Evolutionary conservation across 106 monocot genomes (phyloP).

Genomic region (Dendrobium catenatum): DNA sequence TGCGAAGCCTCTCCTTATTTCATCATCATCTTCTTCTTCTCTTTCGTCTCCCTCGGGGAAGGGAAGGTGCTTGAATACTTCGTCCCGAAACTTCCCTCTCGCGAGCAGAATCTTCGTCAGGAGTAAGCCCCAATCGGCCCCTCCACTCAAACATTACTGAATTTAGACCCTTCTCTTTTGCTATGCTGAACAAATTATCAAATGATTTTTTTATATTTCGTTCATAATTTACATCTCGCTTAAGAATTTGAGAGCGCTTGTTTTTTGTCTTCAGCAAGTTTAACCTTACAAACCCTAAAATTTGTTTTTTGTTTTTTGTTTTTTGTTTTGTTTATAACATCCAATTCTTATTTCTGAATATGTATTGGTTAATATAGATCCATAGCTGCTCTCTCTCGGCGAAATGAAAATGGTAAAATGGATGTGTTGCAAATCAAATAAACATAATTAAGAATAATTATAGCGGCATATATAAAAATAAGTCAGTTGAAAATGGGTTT

Average conservation of each 20-base stretch:
- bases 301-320: background rate
- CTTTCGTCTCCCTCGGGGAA: background rate
- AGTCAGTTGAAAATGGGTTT: no score
- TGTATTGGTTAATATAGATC: background rate
- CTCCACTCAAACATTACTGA: background rate
- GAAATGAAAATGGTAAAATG: background rate
- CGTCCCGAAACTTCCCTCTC: background rate
- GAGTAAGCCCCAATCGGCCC: background rate
- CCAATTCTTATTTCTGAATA: background rate
- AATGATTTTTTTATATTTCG: background rate
- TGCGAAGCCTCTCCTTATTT: background rate
- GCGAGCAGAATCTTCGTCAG: constrained; percentile 4
- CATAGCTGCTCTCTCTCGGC: background rate
- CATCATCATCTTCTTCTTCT: background rate
- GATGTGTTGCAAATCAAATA: background rate
- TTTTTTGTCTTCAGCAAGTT: background rate
- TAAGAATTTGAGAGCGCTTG: background rate
- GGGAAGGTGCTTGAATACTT: background rate
- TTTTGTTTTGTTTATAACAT: background rate
- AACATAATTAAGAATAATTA: background rate
- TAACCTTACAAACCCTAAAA: background rate
- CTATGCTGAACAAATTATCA: background rate
- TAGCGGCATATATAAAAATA: background rate
- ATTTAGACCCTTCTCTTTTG: background rate
- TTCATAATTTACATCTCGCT: background rate